Conservation (phyloP, 2,329 filamentous ascomycete species). For the Paecilomyces fulvus region DNA sequence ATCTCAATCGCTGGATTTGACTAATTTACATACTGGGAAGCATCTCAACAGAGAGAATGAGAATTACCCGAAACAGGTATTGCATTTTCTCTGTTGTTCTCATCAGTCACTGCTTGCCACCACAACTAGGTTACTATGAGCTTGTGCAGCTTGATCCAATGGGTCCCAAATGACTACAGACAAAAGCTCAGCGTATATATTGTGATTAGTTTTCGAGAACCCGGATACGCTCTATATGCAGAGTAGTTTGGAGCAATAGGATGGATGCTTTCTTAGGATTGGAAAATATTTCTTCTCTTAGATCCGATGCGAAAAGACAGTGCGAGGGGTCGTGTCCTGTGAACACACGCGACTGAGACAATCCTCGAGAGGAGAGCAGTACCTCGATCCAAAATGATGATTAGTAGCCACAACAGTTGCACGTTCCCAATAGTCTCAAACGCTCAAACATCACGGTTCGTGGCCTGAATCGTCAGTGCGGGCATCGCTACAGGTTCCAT, state of each 20-base stretch:
- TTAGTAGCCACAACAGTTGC: constrained; percentile 1
- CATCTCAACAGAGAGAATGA: no score
- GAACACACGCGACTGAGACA: neutral
- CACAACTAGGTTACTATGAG: no score
- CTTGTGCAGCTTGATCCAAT: no score
- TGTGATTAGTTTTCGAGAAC: neutral
- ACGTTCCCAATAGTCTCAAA: neutral
- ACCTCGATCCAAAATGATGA: neutral
- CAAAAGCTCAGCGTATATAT: neutral
- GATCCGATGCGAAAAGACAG: no score
- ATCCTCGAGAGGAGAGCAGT: neutral
- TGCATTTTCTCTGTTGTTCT: no score
- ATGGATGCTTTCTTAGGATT: no score
- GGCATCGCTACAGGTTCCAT: neutral
- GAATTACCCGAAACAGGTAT: no score
- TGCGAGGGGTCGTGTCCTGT: neutral
- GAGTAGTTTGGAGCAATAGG: no score
- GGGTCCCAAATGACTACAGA: no score
- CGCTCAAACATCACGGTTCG: neutral
- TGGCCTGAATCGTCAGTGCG: neutral
- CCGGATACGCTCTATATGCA: neutral
- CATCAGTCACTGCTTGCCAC: no score
- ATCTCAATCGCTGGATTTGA: neutral
- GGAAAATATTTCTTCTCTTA: no score
- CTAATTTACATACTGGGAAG: no score